These are phyloP conservation scores for Trichocladium uniseriatum DNA, from an alignment of 495 filamentous ascomycete species.

Conservation along the genomic window DNA sequence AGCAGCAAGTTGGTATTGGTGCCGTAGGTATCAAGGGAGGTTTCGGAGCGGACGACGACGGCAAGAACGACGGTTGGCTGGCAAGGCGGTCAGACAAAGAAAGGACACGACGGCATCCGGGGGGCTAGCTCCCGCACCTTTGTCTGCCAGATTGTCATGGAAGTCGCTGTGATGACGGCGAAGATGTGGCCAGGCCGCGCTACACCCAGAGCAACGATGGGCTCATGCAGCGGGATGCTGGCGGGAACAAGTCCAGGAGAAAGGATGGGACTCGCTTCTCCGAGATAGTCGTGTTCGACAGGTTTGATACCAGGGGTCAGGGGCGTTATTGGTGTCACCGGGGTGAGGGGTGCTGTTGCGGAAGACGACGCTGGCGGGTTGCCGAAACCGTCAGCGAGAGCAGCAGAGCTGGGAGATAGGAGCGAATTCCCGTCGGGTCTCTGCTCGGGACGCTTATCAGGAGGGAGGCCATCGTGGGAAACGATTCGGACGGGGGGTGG, in stretches of 20 bases:
- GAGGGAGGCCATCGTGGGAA: constrained; percentile 36
- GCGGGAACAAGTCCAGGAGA: constrained; percentile 3
- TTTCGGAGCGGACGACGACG: constrained; percentile 66
- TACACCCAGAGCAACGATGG: constrained; percentile 64
- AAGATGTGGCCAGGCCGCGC: constrained; percentile 81
- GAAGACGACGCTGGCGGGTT: constrained; percentile 12
- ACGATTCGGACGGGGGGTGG: constrained; percentile 31
- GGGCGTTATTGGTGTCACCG: constrained; percentile 38
- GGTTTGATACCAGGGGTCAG: constrained; percentile 44
- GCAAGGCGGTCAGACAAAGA: constrained; percentile 13
- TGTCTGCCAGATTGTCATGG: constrained; percentile 88
- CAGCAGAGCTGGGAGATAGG: constrained; percentile 16
- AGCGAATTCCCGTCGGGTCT: constrained; percentile 18
- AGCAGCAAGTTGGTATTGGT: constrained; percentile 74
- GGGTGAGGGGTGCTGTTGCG: constrained; percentile 22
- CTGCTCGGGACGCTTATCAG: constrained; percentile 18
- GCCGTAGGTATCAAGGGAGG: constrained; percentile 76
- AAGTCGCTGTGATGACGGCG: constrained; percentile 73
- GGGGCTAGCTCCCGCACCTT: constrained; percentile 50
- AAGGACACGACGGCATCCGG: not conserved
- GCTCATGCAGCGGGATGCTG: constrained; percentile 35
- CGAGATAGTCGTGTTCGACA: constrained; percentile 40
- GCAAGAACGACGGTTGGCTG: constrained; percentile 88
- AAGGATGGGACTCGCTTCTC: constrained; percentile 16
- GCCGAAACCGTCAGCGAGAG: constrained; percentile 21